phyloP scores from a whole-genome alignment of 2,329 filamentous ascomycete genomes.

The Sclerotiophoma versabilis region DNA sequence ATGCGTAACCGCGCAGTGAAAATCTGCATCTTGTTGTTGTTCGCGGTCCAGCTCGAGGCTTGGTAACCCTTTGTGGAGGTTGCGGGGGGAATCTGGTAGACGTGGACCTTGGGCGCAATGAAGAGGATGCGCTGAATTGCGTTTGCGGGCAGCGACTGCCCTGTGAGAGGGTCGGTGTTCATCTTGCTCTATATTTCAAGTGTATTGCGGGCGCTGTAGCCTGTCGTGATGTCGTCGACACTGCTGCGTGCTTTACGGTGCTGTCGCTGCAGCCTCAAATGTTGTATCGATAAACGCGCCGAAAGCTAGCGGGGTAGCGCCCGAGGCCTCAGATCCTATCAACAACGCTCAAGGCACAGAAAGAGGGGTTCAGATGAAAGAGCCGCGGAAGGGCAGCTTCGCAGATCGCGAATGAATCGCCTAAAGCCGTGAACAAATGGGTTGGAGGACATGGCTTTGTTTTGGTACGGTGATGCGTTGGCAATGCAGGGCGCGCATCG shows the following conservation, averaged over 20 bases:
- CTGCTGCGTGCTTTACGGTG: background rate
- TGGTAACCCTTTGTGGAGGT: constrained; percentile 80
- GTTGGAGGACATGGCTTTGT: constrained; percentile 37
- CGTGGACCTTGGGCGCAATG: constrained; percentile 75
- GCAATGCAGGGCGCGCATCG: constrained; percentile 33
- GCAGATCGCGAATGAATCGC: constrained; percentile 27
- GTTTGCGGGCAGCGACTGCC: constrained; percentile 70
- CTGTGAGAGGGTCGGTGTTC: constrained; percentile 76
- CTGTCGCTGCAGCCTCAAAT: constrained; percentile 6
- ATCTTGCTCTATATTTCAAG: constrained; percentile 49
- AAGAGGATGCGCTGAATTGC: constrained; percentile 88
- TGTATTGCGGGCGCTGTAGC: background rate
- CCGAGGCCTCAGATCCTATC: constrained; percentile 10
- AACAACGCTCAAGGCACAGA: constrained; percentile 12
- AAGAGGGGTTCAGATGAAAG: constrained; percentile 26
- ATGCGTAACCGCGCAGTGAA: constrained; percentile 84
- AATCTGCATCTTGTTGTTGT: constrained; percentile 73
- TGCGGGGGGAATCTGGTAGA: constrained; percentile 87
- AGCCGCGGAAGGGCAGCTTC: constrained; percentile 28
- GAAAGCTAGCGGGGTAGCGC: constrained; percentile 27
- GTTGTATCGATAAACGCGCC: constrained; percentile 8
- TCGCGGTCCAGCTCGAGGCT: constrained; percentile 77
- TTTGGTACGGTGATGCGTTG: constrained; percentile 46
- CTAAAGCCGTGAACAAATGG: constrained; percentile 39
- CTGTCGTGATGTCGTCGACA: background rate